Evolutionary conservation across 2,329 filamentous ascomycete genomes (phyloP).

Genomic region (Xylaria polymorpha): DNA sequence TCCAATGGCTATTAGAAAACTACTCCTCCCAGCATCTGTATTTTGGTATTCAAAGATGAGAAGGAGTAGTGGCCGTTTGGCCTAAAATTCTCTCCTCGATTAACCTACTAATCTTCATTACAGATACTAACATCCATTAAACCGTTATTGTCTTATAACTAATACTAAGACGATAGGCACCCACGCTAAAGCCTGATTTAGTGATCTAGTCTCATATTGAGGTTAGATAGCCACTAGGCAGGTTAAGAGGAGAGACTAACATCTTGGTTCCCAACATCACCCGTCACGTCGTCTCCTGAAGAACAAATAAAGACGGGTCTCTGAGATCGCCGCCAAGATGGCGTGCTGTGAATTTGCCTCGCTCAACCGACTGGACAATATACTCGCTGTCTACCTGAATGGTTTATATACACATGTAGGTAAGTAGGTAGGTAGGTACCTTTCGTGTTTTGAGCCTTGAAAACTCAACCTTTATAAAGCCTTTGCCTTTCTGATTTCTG

Average conservation of each 20-base stretch:
- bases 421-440: not conserved
- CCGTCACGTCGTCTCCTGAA: too few relatives aligned
- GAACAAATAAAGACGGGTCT: not conserved
- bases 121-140: not conserved
- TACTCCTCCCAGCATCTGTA: not conserved
- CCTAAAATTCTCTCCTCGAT: not conserved
- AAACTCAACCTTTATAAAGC: not conserved
- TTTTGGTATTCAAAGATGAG: not conserved
- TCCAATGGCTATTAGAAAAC: constrained; percentile 3
- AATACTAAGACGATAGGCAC: not conserved
- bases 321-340: not conserved
- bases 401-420: not conserved
- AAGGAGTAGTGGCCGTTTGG: not conserved
- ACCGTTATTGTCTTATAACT: not conserved
- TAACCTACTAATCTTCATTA: not conserved
- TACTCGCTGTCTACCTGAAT: not conserved
- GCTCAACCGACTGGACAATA: not conserved
- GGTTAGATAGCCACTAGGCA: not conserved
- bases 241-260: not conserved
- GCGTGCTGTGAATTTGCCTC: not conserved
- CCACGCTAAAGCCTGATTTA: not conserved
- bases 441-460: not conserved
- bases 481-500: not conserved
- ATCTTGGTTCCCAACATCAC: not conserved
- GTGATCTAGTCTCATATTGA: not conserved